Base-by-base conservation (phyloP, 2,329 filamentous ascomycete species). In the Ustilaginoidea virens region DNA sequence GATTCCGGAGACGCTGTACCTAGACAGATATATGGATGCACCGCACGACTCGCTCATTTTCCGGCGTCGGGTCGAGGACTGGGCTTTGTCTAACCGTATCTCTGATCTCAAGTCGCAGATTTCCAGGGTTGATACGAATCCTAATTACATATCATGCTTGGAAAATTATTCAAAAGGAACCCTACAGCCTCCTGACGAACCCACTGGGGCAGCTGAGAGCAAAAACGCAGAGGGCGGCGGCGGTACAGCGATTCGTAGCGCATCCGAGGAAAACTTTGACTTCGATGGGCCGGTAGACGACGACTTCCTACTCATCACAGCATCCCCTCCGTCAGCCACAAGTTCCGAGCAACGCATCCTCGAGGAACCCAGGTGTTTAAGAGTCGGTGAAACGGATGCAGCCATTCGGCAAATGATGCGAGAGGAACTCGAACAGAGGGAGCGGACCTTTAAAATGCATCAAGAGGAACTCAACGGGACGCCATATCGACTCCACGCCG, bases 11-110 rank as follows among this genome's bases (percentile, higher is more conserved):
- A 75, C 67, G 2, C 64, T 98, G 9, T 92, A 81, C 46, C 62
- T 98, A 30, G 90, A 96, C 52, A 71, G 86, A 17, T 98, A 92
- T 50, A 77, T 86, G 65, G 74, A 82, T 35, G 68, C 70, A 4
- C 59, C 65, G 1, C 60, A 63, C 4, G 63, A 71, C 23, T 69
- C 74, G 3, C 55, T 66, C 2, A 56, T 83, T 2, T 69, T 80
- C 47, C 56, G 64, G 24, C 62, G 69, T 24, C 73, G 83, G 17
- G 65, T 74, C 35, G 61, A 76, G 35, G 71, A 71, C 25, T 94
- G 87, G 87, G 65, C 68, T 25, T 71, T 79, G 52, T 80, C 82
- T 36, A 63, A 66, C 34, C 60, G 72, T 25, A 53, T 90, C 9
- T 62, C 60, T 18, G 53, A 57, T 17, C 45, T 82, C 3, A 63